phyloP scores from a whole-genome alignment of 140 eudicot species.

The Stevia rebaudiana region DNA sequence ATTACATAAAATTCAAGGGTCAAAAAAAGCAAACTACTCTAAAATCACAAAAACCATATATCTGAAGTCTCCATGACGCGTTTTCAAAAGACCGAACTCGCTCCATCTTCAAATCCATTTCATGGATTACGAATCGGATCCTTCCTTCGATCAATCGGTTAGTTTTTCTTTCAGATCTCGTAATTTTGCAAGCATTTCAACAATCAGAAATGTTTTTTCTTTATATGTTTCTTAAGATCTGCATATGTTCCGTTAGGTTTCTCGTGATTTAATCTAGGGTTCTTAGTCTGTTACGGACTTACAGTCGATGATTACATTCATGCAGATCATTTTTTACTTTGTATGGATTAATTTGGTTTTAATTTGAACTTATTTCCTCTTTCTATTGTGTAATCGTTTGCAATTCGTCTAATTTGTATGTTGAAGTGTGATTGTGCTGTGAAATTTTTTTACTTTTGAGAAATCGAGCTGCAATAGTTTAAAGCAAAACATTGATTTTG shows the following conservation, averaged over 20 bases:
- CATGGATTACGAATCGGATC: constrained; percentile 29
- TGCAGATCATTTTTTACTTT: neutral
- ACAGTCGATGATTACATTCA: neutral
- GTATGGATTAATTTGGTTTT: neutral
- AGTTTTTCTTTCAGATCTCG: constrained; percentile 25
- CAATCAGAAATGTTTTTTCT: neutral
- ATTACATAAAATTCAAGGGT: too few species aligned
- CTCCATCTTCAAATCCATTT: constrained; percentile 15
- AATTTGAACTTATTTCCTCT: neutral
- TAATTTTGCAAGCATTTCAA: neutral
- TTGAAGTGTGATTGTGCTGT: neutral
- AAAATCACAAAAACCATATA: neutral
- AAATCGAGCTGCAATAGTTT: neutral
- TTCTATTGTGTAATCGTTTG: neutral
- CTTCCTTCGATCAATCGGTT: constrained; percentile 20
- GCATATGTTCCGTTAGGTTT: constrained; percentile 10
- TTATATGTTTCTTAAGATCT: constrained; percentile 1
- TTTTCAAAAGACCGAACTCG: constrained; percentile 10
- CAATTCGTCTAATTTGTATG: neutral
- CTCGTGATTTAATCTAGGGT: constrained; percentile 18
- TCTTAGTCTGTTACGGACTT: neutral
- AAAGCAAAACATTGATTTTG: neutral
- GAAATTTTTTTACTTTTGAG: neutral
- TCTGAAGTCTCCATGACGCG: constrained; percentile 23
- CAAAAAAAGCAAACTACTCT: too few species aligned